Evolutionary conservation across 1,284 basidiomycete genomes (phyloP), one percentile per base, ranked within the genome.

Genomic region (Hypsizygus ulmarius): DNA sequence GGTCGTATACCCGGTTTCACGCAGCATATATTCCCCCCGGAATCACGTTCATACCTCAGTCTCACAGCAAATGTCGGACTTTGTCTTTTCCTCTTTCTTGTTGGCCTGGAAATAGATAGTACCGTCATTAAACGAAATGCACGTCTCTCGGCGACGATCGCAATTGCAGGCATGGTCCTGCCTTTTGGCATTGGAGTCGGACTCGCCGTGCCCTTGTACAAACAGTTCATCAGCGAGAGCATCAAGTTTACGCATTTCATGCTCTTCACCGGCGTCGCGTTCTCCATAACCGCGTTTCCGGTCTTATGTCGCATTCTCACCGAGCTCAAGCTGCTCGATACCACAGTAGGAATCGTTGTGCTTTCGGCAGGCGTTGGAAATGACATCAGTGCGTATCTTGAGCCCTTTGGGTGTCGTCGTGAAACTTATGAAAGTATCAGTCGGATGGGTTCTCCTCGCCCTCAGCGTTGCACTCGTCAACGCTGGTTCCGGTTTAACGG

Each of bases 311-410:
- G 96, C 41, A 92, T 93, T 56, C 72, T 93, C 41, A 86, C 87
- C 0, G 84, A 87, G 60, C 73, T 89, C 28, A 86, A 87, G 67
- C 75, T 99, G 1, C 78, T 98, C 47, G 90, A 96, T 54, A 97
- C 93, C 5, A 90, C 86, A 0, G 94, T 99, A 36, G 97, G 96
- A 7, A 86, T 96, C 47, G 87, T 97, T 25, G 93, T 92, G 3
- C 81, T 99, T 3, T 90, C 90, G 1, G 96, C 96, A 0, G 94
- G 96, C 39, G 93, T 98, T 1, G 93, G 88, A 2, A 97, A 97
- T 68, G 95, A 88, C 58, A 82, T 89, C 57, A 64, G 72, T 74
- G 42, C 21, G 66, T 62, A 12, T 14, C 43, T 19, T 29, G 34
- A 29, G 34, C 38, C 11, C 36, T 32, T 43, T 18, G 40, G 10